Base-by-base conservation (phyloP, 2,329 filamentous ascomycete genomes). In the Fusarium tupiense region DNA sequence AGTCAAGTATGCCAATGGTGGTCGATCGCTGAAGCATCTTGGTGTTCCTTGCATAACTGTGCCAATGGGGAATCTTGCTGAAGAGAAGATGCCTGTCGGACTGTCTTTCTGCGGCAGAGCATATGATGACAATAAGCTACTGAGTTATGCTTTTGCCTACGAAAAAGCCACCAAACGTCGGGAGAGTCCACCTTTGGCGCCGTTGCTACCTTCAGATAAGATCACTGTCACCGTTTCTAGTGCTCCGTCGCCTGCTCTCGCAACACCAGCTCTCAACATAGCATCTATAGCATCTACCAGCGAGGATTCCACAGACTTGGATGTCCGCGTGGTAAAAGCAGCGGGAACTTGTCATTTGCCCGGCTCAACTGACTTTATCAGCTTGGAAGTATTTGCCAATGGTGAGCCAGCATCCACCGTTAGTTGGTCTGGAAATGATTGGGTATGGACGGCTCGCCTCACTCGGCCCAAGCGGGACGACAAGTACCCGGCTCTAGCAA, bases 41-140 rank as follows among this genome's bases (percentile, higher is more conserved):
- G 88, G 88, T 2, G 83, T 90, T 1, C 88, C 88, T 0, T 88
- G 86, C 0, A 83, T 90, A 5, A 86, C 83, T 0, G 86, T 89
- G 0, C 84, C 87, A 0, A 90, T 90, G 88, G 88, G 88, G 0
- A 64, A 83, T 2, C 83, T 89, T 81, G 74, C 70, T 2, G 81
- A 84, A 14, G 86, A 82, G 53, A 70, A 76, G 2, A 88, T 90
- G 85, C 88, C 88, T 0, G 82, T 89, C 1, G 87, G 87, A 33
- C 71, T 90, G 17, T 89, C 87, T 0, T 88, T 90, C 75, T 86
- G 84, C 0, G 85, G 84, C 0, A 86, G 83, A 40, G 86, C 85
- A 4, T 87, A 86, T 53, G 80, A 83, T 1, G 88, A 90, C 63
- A 62, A 49, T 4, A 71, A 74, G 1, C 38, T 84, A 14, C 44